Evolutionary conservation across 2,329 filamentous ascomycete species (phyloP), one percentile per base, ranked within the genome.

Genomic region (Pseudogymnoascus verrucosus): DNA sequence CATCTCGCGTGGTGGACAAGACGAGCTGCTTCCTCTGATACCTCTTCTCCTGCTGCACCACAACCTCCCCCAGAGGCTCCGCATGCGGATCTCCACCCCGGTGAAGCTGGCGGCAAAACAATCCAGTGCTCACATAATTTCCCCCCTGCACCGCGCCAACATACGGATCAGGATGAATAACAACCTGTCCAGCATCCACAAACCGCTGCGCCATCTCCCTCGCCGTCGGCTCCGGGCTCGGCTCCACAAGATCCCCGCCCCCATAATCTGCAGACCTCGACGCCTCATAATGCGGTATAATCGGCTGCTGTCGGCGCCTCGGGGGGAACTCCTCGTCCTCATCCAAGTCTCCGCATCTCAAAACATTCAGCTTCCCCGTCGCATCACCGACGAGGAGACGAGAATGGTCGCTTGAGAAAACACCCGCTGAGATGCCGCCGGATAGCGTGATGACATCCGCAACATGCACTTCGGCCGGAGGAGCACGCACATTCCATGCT

Each of bases 321-420:
- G 71, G 72, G 2, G 21, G 34, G 5, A 4, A 54, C 16, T 67
- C 64, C 36, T 64, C 63, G 5, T 67, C 60, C 11, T 21, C 51
- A 10, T 78, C 76, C 1, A 73, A 71, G 16, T 80, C 76, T 63
- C 84, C 78, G 2, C 81, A 70, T 0, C 79, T 80, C 2, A 87
- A 70, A 0, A 87, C 68, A 64, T 83, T 85, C 0, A 88, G 78
- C 5, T 83, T 80, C 0, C 85, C 85, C 2, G 81, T 85, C 0
- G 83, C 83, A 69, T 88, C 85, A 16, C 85, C 85, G 10, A 88
- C 74, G 1, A 83, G 77, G 1, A 88, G 76, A 66, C 79, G 81
- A 1, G 80, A 78, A 36, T 75, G 77, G 68, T 87, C 81, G 0
- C 80, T 80, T 0, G 83, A 86, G 65, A 88, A 88, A 1, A 78